Base-by-base conservation (phyloP, 768 basidiomycete species). In the Asterophora parasitica region DNA sequence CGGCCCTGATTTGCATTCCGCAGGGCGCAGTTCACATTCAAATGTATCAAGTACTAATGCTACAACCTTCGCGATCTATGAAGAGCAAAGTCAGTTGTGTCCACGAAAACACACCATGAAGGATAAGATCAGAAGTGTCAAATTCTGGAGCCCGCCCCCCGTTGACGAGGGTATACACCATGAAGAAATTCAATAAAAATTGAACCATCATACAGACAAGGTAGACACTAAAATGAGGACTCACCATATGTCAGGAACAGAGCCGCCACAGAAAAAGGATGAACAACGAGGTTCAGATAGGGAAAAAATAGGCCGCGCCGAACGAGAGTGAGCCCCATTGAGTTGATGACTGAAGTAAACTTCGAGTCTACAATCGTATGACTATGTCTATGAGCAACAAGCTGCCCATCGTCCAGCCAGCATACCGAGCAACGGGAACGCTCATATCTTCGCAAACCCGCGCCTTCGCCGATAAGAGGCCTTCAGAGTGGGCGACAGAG, bases 321-420 rank as follows among this genome's bases (percentile, higher is more conserved):
- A 71, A 71, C 65, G 77, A 87, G 83, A 88, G 85, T 88, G 83
- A 89, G 87, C 87, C 87, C 87, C 87, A 88, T 89, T 89, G 80
- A 76, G 87, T 87, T 86, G 75, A 80, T 67, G 75, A 75, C 71
- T 57, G 63, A 49, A 48, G 53, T 57, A 15, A 51, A 42, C 48
- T 52, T 44, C 50, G 60, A 49, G 64, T 71, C 74, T 53, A 76
- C 82, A 81, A 88, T 82, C 87, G 87, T 79, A 89, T 89, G 78
- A 86, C 87, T 89, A 63, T 88, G 69, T 74, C 82, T 83, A 89
- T 85, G 87, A 89, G 86, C 76, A 89, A 87, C 79, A 60, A 66
- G 61, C 51, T 67, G 74, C 73, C 64, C 64, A 54, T 59, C 63
- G 61, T 64, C 69, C 59, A 39, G 53, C 51, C 52, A 42, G 52